Evolutionary conservation across 139 green algal genomes (phyloP).

Genomic region (Chlamydomonas sp.): DNA sequence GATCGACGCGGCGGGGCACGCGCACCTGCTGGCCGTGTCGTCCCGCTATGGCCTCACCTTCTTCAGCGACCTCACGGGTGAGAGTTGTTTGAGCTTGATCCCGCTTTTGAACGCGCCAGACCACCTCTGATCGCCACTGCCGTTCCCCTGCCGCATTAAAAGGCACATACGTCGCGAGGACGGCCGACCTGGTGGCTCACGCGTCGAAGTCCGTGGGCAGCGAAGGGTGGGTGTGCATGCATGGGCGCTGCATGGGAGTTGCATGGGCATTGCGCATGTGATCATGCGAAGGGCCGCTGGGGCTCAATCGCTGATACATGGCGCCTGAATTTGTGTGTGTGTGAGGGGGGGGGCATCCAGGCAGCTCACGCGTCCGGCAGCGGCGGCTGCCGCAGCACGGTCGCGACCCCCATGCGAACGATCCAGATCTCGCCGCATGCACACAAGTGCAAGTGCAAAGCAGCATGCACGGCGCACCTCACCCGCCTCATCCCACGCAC

Average conservation of each 20-base stretch:
- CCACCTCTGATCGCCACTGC: background rate
- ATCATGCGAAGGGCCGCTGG: too few species aligned
- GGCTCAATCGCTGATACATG: too few species aligned
- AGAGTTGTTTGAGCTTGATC: background rate
- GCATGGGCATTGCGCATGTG: too few species aligned
- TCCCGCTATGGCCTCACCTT: conserved; percentile 17
- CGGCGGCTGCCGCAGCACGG: too few species aligned
- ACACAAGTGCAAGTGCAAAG: background rate
- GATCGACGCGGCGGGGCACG: background rate
- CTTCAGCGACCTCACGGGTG: conserved; percentile 22
- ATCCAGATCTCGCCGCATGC: background rate
- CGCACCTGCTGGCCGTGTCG: background rate
- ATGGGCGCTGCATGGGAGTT: too few species aligned
- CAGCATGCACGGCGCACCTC: background rate
- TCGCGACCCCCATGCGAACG: too few species aligned
- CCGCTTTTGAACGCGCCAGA: background rate
- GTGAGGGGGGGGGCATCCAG: too few species aligned
- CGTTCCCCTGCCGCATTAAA: too few species aligned
- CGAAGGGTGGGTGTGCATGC: background rate
- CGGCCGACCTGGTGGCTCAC: background rate
- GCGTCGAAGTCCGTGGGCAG: conserved; percentile 2
- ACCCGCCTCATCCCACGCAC: too few species aligned
- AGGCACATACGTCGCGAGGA: background rate
- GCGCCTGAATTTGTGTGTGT: too few species aligned
- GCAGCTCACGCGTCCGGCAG: too few species aligned